Conservation (phyloP, 1,284 basidiomycete genomes). For the Lentinula novae-zelandiae region DNA sequence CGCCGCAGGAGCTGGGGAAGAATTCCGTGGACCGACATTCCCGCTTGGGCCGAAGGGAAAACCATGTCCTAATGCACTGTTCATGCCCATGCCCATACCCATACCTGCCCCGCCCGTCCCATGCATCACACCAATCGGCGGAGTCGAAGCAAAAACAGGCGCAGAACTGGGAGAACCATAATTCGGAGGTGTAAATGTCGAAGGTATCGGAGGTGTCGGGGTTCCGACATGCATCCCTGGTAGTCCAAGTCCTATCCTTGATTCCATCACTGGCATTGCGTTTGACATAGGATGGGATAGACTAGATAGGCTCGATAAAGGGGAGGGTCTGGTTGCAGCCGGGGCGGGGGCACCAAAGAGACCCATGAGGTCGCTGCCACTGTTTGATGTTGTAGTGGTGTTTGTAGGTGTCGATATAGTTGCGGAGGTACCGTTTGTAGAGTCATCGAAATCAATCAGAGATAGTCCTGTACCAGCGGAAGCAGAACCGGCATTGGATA, state of each 20-base stretch:
- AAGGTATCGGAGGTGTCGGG: not conserved
- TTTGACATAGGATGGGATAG: conserved; percentile 1
- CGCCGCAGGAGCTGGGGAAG: conserved; percentile 13
- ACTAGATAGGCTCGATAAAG: not conserved
- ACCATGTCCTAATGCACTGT: not conserved
- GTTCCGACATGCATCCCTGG: conserved; percentile 2
- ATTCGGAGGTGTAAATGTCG: conserved; percentile 5
- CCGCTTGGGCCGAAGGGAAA: not conserved
- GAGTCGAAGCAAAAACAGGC: not conserved
- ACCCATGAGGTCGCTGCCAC: conserved; percentile 53
- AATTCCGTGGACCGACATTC: conserved; percentile 5
- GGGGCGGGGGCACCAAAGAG: conserved; percentile 39
- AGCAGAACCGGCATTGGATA: conserved; percentile 22
- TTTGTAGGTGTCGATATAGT: conserved; percentile 11
- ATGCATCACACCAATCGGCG: conserved; percentile 6
- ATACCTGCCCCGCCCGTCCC: conserved; percentile 20
- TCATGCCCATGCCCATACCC: conserved; percentile 20
- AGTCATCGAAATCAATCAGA: conserved; percentile 74
- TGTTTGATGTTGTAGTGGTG: not conserved
- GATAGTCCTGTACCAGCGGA: conserved; percentile 36
- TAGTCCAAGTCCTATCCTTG: not conserved
- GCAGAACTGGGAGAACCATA: conserved; percentile 3
- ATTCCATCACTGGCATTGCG: conserved; percentile 12
- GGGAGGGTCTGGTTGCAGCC: not conserved
- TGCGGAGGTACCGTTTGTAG: conserved; percentile 21